Conservation (phyloP, 768 basidiomycete genomes). For the Russula ochroleuca region DNA sequence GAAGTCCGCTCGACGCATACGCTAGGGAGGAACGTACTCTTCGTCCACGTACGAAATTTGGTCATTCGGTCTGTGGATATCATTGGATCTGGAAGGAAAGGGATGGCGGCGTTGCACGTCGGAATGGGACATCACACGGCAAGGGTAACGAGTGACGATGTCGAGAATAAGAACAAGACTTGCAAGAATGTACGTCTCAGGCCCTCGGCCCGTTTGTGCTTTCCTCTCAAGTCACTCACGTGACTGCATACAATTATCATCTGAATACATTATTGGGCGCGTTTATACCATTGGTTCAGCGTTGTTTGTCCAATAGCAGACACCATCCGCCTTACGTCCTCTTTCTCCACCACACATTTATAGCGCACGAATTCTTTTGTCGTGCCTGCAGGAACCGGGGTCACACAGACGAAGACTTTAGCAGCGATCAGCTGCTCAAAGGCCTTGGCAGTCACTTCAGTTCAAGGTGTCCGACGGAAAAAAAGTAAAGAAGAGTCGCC, state of each 20-base stretch:
- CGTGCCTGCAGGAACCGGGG: slow-evolving; percentile 45
- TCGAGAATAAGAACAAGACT: not conserved
- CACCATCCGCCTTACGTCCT: slow-evolving; percentile 63
- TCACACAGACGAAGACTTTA: slow-evolving; percentile 52
- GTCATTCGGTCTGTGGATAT: slow-evolving; percentile 36
- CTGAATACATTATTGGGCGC: slow-evolving; percentile 41
- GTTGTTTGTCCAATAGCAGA: slow-evolving; percentile 63
- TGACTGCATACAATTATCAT: not conserved
- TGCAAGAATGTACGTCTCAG: not conserved
- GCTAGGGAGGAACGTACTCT: slow-evolving; percentile 44
- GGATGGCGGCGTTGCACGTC: slow-evolving; percentile 4
- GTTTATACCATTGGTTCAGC: slow-evolving; percentile 74
- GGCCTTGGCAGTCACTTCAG: slow-evolving; percentile 44
- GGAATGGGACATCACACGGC: slow-evolving; percentile 8
- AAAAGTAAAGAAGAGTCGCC: slow-evolving; percentile 32
- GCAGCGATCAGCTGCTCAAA: slow-evolving; percentile 64
- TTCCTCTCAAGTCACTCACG: not conserved
- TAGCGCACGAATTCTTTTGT: slow-evolving; percentile 74
- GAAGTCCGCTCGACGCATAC: slow-evolving; percentile 7
- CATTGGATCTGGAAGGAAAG: slow-evolving; percentile 25
- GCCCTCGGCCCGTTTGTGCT: not conserved
- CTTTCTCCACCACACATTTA: slow-evolving; percentile 58
- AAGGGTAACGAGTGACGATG: not conserved
- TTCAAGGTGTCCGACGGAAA: slow-evolving; percentile 1
- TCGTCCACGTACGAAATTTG: slow-evolving; percentile 54